Conservation (phyloP, 345 rosid species). For the Murraya koenigii region DNA sequence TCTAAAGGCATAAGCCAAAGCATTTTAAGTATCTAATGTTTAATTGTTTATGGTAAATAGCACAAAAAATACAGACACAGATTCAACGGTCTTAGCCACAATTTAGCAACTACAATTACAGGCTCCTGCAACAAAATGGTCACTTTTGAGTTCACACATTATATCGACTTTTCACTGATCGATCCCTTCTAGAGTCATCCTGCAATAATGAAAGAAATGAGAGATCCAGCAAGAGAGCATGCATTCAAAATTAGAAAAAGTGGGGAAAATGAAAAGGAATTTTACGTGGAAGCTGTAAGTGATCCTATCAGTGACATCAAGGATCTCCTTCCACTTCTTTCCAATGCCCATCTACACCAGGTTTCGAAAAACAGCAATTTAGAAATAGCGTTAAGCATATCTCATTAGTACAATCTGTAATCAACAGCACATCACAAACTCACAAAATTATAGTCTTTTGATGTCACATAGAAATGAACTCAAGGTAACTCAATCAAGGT, state of each 20-base stretch:
- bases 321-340: slow-evolving; percentile 92
- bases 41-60: not conserved
- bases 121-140: not conserved
- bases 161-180: slow-evolving; percentile 56
- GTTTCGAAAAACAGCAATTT: slow-evolving; percentile 1
- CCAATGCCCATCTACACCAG: slow-evolving; percentile 73
- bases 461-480: not conserved
- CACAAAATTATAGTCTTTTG: not conserved
- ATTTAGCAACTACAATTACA: not conserved
- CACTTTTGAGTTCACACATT: slow-evolving; percentile 40
- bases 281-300: slow-evolving; percentile 79
- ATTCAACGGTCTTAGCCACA: not conserved
- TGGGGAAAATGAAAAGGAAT: not conserved
- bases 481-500: not conserved
- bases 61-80: slow-evolving; percentile 1
- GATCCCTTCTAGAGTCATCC: slow-evolving; percentile 78
- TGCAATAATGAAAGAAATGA: slow-evolving; percentile 33
- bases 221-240: not conserved
- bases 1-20: not conserved
- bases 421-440: not conserved
- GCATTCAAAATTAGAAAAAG: not conserved
- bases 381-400: not conserved
- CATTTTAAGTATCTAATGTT: slow-evolving; percentile 11
- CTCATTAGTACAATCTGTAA: not conserved
- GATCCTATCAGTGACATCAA: slow-evolving; percentile 68